These are phyloP conservation scores for Hypomontagnella monticulosa DNA, from an alignment of 495 filamentous ascomycete genomes.

Conservation along the genomic window DNA sequence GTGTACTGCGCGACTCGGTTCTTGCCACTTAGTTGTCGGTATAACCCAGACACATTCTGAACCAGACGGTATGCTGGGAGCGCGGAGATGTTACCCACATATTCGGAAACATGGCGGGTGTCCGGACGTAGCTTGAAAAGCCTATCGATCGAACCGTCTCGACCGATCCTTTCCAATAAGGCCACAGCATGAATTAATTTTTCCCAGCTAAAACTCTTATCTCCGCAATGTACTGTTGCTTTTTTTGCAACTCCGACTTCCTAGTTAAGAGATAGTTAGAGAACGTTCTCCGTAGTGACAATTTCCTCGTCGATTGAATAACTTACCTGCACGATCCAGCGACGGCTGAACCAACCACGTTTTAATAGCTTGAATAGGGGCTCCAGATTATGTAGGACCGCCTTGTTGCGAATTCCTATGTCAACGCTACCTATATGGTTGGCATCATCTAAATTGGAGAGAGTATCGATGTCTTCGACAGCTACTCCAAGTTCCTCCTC, in stretches of 20 bases:
- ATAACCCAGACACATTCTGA: constrained; percentile 19
- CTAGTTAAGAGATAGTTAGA: not conserved
- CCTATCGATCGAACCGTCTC: constrained; percentile 23
- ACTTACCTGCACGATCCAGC: constrained; percentile 27
- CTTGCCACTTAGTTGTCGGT: not conserved
- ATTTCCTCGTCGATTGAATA: not conserved
- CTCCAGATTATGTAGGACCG: constrained; percentile 14
- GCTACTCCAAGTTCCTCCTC: constrained; percentile 2
- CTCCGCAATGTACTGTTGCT: constrained; percentile 10
- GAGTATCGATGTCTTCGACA: constrained; percentile 8
- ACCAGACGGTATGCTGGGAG: constrained; percentile 27
- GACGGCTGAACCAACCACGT: constrained; percentile 26
- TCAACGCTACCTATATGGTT: constrained; percentile 26
- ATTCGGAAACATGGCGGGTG: constrained; percentile 12
- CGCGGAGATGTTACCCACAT: constrained; percentile 21
- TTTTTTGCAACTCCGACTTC: constrained; percentile 1
- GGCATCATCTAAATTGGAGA: constrained; percentile 15
- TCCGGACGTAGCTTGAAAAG: constrained; percentile 13
- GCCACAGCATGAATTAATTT: constrained; percentile 16
- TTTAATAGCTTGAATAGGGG: constrained; percentile 24
- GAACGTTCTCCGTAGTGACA: not conserved
- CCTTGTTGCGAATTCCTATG: constrained; percentile 19
- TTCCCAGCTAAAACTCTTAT: constrained; percentile 4
- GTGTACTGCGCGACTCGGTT: constrained; percentile 21
- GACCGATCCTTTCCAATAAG: constrained; percentile 23